Evolutionary conservation across 352 stramenopile genomes (phyloP).

Genomic region (Phytophthora cryptogea): DNA sequence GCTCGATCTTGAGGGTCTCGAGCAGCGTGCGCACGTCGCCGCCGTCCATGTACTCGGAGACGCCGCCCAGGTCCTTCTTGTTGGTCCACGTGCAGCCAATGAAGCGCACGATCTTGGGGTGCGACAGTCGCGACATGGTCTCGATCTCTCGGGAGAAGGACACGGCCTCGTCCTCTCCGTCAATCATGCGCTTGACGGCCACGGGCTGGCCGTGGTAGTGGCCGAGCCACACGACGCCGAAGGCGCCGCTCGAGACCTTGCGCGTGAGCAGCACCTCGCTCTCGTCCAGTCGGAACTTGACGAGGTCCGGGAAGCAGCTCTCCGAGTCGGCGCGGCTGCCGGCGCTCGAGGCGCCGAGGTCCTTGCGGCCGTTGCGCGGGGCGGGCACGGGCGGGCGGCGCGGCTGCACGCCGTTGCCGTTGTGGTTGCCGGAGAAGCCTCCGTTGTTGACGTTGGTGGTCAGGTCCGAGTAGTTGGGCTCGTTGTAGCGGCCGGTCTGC

Average conservation of each 20-base stretch:
- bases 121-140: slow-evolving; percentile 79
- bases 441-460: slow-evolving; percentile 37
- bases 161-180: slow-evolving; percentile 74
- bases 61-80: slow-evolving; percentile 70
- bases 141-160: slow-evolving; percentile 83
- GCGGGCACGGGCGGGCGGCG: slow-evolving; percentile 9
- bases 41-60: slow-evolving; percentile 90
- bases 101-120: slow-evolving; percentile 88
- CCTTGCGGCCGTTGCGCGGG: slow-evolving; percentile 19
- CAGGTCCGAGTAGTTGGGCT: slow-evolving; percentile 44
- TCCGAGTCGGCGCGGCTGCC: slow-evolving; percentile 42
- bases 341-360: slow-evolving; percentile 14
- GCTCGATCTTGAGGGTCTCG: slow-evolving; percentile 80
- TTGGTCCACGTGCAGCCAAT: slow-evolving; percentile 87
- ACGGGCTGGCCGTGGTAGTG: slow-evolving; percentile 88
- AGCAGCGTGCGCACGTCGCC: slow-evolving; percentile 83
- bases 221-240: slow-evolving; percentile 84
- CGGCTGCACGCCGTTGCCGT: slow-evolving; percentile 5
- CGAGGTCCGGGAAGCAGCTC: slow-evolving; percentile 73
- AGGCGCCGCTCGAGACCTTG: slow-evolving; percentile 83
- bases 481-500: slow-evolving; percentile 31
- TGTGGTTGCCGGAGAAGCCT: slow-evolving; percentile 26
- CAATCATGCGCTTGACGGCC: slow-evolving; percentile 88
- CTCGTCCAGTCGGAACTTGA: slow-evolving; percentile 78
- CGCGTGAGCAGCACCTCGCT: slow-evolving; percentile 82